Percentiles rank a stretch among this genome's conserved stretches.
Evolutionary conservation across 2,329 filamentous ascomycete genomes (phyloP).

Genomic region (Xylaria sp.): DNA sequence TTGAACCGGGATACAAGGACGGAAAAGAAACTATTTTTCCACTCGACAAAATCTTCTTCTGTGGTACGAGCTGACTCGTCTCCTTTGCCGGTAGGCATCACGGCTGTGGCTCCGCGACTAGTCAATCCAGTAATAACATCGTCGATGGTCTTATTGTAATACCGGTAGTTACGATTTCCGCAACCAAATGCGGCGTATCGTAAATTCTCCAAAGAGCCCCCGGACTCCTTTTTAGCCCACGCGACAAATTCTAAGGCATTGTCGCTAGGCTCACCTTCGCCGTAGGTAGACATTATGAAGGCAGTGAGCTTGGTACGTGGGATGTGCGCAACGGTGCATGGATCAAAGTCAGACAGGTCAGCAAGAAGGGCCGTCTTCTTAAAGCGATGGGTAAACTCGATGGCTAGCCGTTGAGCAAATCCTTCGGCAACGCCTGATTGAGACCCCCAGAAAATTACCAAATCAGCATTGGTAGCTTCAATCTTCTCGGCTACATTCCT

Average conservation of each 20-base stretch:
- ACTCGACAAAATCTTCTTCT: slow-evolving; percentile 3
- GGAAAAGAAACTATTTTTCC: not conserved
- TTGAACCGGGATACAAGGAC: not conserved
- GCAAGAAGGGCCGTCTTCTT: not conserved
- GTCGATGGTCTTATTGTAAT: slow-evolving; percentile 13
- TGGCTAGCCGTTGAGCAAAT: not conserved
- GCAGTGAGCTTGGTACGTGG: not conserved
- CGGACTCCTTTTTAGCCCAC: not conserved
- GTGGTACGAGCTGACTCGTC: not conserved
- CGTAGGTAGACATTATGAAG: slow-evolving; percentile 13
- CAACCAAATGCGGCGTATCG: slow-evolving; percentile 12
- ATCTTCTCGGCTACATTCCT: not conserved
- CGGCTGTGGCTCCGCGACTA: not conserved
- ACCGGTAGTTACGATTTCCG: slow-evolving; percentile 6
- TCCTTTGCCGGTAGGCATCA: slow-evolving; percentile 5
- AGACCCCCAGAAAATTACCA: not conserved
- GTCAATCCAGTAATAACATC: not conserved
- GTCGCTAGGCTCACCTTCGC: slow-evolving; percentile 7
- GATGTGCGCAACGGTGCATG: slow-evolving; percentile 26
- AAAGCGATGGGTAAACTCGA: not conserved
- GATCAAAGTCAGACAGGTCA: not conserved
- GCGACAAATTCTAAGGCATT: slow-evolving; percentile 12
- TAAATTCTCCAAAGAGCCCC: not conserved
- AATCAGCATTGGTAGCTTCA: not conserved
- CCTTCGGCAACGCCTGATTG: not conserved